A percentile compares a stretch with the other conserved stretches of the same genome.
phyloP scores from a whole-genome alignment of 2,329 filamentous ascomycete genomes.

The Helicocarpus griseus region DNA sequence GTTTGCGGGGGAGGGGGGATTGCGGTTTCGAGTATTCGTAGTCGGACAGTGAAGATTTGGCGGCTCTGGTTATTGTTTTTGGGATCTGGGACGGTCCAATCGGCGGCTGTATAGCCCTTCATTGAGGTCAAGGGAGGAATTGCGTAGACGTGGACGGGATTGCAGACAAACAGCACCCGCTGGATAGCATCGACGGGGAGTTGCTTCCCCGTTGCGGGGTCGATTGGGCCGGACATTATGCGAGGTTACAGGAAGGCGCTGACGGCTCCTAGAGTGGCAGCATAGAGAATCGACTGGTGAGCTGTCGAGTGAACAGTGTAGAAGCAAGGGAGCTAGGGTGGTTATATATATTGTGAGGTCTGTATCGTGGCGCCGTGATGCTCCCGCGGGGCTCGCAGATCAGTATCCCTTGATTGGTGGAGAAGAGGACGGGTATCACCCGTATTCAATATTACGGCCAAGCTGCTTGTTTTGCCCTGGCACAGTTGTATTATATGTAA shows the following conservation, averaged over 20 bases:
- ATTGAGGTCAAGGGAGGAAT: conserved; percentile 71
- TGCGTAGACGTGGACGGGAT: conserved; percentile 72
- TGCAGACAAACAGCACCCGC: conserved; percentile 68
- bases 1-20: conserved; percentile 24
- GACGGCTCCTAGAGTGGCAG: background rate
- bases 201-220: conserved; percentile 60
- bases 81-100: conserved; percentile 56
- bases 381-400: too few relatives aligned
- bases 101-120: conserved; percentile 66
- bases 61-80: conserved; percentile 51
- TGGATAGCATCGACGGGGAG: conserved; percentile 71
- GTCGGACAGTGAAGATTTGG: conserved; percentile 75
- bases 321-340: too few relatives aligned
- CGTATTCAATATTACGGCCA: too few relatives aligned
- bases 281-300: background rate
- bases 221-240: conserved; percentile 40
- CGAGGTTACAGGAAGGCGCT: background rate
- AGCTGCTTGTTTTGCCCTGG: too few relatives aligned
- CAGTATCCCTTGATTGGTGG: too few relatives aligned
- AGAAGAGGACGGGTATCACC: too few relatives aligned
- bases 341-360: too few relatives aligned
- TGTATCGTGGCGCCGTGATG: background rate
- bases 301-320: too few relatives aligned
- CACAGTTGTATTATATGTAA: too few relatives aligned
- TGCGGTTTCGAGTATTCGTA: conserved; percentile 70